Base-by-base conservation (phyloP, 805 yeast species). In the Pachysolen tannophilus region DNA sequence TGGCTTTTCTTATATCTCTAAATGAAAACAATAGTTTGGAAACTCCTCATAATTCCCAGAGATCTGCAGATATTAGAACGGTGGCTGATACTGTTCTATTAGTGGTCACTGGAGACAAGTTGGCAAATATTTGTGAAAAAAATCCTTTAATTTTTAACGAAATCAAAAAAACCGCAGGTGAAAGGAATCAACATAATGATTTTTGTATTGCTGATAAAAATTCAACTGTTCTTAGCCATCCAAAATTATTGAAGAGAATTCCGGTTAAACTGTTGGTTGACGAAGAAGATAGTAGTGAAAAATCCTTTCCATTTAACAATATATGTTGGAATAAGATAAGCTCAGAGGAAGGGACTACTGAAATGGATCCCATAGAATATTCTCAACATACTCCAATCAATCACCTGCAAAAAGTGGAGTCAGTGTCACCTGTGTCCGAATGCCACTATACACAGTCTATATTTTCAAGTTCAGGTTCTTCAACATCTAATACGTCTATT, bases 11-110 rank as follows among this genome's bases (percentile, higher is more conserved):
- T 28, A 60, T 73, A 3, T 64, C 65, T 9, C 46, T 76, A 15
- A 54, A 61, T 17, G 50, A 57, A 30, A 47, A 49, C 11, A 34
- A 43, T 8, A 40, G 37, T 25, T 31, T 39, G 4, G 35, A 38
- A 11, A n/a, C n/a, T n/a, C n/a, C n/a, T n/a, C n/a, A n/a, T n/a
- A n/a, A n/a, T n/a, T n/a, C n/a, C n/a, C 33, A 52, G 6, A 56
- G 88, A 43, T 69, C 78, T 28, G 88, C 87, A 0, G 72, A 73
- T 39, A 75, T 82, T 23, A 61, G 87, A 40, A 65, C 86, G 0
- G 69, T 78, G 9, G 60, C 76, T 4, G 63, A 69, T 14, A 72
- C 76, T 17, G 83, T 79, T 38, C 64, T 80, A 28, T 57, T 82
- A 33, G 74, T 77, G 10, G 68, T 81, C 9, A 68, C 74, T 27